Conservation (phyloP, 2,329 filamentous ascomycete genomes). For the Dactylellina sp. region DNA sequence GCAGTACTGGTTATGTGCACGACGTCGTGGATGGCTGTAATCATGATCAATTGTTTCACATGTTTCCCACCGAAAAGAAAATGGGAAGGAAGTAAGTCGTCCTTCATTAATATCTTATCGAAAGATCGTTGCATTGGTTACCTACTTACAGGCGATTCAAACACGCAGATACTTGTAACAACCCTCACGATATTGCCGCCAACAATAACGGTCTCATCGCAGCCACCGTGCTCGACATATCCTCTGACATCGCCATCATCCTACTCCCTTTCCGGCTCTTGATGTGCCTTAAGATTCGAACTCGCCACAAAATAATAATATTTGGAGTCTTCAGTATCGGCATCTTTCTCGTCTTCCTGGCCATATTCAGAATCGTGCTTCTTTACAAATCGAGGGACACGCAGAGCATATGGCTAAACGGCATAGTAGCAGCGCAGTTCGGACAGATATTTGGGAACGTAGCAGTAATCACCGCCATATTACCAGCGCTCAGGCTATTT, state of each 20-base stretch:
- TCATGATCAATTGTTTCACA: constrained; percentile 27
- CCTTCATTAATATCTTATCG: too few species aligned
- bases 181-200: constrained; percentile 23
- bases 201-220: constrained; percentile 41
- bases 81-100: constrained; percentile 40
- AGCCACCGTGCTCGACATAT: constrained; percentile 30
- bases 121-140: too few species aligned
- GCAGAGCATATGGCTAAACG: constrained; percentile 26
- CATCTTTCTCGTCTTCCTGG: constrained; percentile 28
- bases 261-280: constrained; percentile 26
- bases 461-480: constrained; percentile 20
- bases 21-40: constrained; percentile 9
- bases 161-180: constrained; percentile 25
- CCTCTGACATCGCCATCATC: constrained; percentile 22
- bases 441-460: constrained; percentile 25
- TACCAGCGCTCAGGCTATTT: constrained; percentile 25
- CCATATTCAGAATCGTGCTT: constrained; percentile 12
- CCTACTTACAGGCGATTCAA: background rate
- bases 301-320: constrained; percentile 22
- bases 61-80: constrained; percentile 43
- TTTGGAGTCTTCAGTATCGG: constrained; percentile 15
- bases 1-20: constrained; percentile 16
- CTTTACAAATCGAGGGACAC: constrained; percentile 17
- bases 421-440: constrained; percentile 18
- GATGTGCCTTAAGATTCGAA: constrained; percentile 17